Conservation (phyloP, 768 basidiomycete genomes). For the Neoboletus brunneissimus region DNA sequence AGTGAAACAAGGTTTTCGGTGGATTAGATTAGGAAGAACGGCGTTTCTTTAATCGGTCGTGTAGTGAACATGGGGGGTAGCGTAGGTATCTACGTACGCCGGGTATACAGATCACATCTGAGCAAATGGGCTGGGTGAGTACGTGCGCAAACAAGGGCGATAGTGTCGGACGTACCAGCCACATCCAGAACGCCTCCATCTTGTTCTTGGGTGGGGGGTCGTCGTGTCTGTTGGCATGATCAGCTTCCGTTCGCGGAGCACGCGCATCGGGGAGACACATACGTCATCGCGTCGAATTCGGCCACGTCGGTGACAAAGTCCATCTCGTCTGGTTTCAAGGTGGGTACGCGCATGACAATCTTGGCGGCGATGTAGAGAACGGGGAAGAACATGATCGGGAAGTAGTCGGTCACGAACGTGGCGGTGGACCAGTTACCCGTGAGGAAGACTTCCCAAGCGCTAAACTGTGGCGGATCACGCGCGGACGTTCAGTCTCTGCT, state of each 20-base stretch:
- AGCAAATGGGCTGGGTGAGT: not conserved
- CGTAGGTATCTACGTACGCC: not conserved
- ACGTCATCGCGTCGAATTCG: conserved; percentile 32
- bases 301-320: conserved; percentile 25
- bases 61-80: too few relatives aligned
- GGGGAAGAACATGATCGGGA: conserved; percentile 45
- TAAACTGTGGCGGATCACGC: conserved; percentile 29
- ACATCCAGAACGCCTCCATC: conserved; percentile 27
- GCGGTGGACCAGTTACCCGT: conserved; percentile 37
- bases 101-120: conserved; percentile 10
- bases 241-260: not conserved
- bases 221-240: conserved; percentile 16
- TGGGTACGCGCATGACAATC: conserved; percentile 7
- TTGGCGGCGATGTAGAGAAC: conserved; percentile 39
- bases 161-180: conserved; percentile 21
- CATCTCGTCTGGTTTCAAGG: conserved; percentile 19
- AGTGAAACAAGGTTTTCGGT: too few relatives aligned
- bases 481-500: too few relatives aligned
- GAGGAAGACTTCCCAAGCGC: conserved; percentile 42
- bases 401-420: conserved; percentile 43
- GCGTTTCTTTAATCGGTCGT: not conserved
- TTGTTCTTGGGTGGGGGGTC: conserved; percentile 29
- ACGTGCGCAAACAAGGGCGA: not conserved
- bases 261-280: not conserved
- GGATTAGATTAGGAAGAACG: not conserved